Conservation (phyloP, 2,329 filamentous ascomycete species). For the Lasiodiplodia citricola region DNA sequence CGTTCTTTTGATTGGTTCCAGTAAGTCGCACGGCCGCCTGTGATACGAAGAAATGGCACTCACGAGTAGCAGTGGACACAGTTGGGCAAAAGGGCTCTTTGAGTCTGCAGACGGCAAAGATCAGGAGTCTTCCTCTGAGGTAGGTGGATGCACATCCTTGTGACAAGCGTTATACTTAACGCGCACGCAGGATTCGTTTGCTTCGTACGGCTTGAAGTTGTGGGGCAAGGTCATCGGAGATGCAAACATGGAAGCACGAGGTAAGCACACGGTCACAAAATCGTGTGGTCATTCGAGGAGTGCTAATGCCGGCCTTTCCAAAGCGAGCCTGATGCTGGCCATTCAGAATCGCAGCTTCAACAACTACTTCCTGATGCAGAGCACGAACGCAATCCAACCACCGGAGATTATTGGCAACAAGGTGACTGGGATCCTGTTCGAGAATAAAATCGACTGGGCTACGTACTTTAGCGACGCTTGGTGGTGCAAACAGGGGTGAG, state of each 20-base stretch:
- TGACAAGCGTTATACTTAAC: background rate
- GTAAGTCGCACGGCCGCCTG: background rate
- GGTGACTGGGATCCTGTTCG: constrained; percentile 75
- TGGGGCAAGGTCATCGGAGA: constrained; percentile 84
- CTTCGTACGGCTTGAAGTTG: constrained; percentile 88
- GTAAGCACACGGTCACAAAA: background rate
- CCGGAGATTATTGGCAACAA: constrained; percentile 81
- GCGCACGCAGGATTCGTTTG: constrained; percentile 68
- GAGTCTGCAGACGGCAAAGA: constrained; percentile 79
- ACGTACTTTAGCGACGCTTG: constrained; percentile 75
- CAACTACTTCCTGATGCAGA: constrained; percentile 83
- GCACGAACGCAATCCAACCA: constrained; percentile 75
- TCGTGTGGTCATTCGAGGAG: background rate
- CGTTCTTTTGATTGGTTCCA: constrained; percentile 83
- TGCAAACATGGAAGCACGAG: constrained; percentile 75
- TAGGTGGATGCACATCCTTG: background rate
- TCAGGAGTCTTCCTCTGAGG: constrained; percentile 87
- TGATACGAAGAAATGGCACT: background rate
- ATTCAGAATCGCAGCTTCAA: constrained; percentile 75
- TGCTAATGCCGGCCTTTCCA: background rate
- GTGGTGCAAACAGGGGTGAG: constrained; percentile 69
- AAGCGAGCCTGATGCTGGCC: constrained; percentile 78
- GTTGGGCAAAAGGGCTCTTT: constrained; percentile 86
- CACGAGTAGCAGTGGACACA: constrained; percentile 66
- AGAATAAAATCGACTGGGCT: constrained; percentile 95